Conservation (phyloP, 139 green algal species). For the Tetradesmus obliquus region DNA sequence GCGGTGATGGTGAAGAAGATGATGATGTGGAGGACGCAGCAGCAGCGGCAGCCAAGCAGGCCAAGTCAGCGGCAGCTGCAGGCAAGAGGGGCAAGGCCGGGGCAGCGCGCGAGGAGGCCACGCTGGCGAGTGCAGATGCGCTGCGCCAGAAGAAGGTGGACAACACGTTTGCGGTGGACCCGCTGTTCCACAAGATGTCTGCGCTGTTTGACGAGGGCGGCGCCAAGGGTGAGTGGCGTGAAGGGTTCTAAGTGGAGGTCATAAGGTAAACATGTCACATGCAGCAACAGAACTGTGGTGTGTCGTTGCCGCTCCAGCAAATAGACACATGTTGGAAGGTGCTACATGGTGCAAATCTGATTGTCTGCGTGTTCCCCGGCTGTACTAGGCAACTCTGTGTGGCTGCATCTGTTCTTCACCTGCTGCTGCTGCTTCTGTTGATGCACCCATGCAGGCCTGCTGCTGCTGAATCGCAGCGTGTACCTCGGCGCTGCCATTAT, state of each 20-base stretch:
- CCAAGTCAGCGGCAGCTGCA: not conserved
- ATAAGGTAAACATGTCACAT: too few relatives aligned
- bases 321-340: not conserved
- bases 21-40: conserved; percentile 5
- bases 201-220: conserved; percentile 93
- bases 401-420: not conserved
- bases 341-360: not conserved
- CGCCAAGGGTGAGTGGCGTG: conserved; percentile 53
- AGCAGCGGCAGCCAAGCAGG: conserved; percentile 35
- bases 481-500: conserved; percentile 33
- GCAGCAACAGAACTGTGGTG: not conserved
- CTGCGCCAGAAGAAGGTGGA: conserved; percentile 88
- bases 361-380: not conserved
- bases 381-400: not conserved
- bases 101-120: conserved; percentile 74
- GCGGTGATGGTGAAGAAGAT: not conserved
- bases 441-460: conserved; percentile 33
- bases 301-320: not conserved
- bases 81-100: conserved; percentile 11
- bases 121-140: conserved; percentile 58
- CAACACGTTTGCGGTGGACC: conserved; percentile 75
- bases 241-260: not conserved
- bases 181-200: conserved; percentile 89
- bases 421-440: not conserved
- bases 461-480: conserved; percentile 47